Evolutionary conservation across 768 basidiomycete genomes (phyloP).

Genomic region (Suillus subalutaceus): DNA sequence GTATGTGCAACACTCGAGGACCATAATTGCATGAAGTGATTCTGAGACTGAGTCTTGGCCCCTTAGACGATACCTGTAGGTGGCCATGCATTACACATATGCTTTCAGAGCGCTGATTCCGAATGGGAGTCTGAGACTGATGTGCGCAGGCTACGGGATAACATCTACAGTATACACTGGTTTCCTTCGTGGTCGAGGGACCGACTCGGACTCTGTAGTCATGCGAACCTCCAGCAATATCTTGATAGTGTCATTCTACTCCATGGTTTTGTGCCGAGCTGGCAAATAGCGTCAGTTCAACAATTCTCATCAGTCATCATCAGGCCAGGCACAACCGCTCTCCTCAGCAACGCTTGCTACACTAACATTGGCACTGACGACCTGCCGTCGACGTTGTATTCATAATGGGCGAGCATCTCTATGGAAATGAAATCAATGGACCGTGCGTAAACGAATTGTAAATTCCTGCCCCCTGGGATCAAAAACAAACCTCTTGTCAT

Average conservation of each 20-base stretch:
- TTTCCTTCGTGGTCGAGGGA: neutral
- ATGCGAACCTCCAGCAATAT: neutral
- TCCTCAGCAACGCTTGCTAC: neutral
- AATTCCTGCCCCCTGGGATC: neutral
- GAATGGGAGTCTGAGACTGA: neutral
- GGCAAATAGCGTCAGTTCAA: neutral
- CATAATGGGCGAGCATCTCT: neutral
- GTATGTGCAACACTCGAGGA: neutral
- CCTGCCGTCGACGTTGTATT: neutral
- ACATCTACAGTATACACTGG: neutral
- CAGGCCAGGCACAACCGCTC: neutral
- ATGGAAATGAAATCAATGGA: neutral
- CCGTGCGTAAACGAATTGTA: neutral
- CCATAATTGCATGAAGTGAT: neutral
- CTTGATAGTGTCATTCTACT: neutral
- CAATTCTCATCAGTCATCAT: neutral
- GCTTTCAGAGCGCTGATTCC: neutral
- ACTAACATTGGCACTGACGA: too few relatives aligned
- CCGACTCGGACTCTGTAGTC: neutral
- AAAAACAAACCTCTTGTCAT: neutral
- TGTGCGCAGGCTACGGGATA: neutral
- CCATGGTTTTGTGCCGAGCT: neutral
- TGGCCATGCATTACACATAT: neutral
- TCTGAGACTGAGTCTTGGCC: neutral
- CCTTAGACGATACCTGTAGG: neutral